Evolutionary conservation across 1,284 basidiomycete species (phyloP).

Genomic region (Leucoagaricus sp.): DNA sequence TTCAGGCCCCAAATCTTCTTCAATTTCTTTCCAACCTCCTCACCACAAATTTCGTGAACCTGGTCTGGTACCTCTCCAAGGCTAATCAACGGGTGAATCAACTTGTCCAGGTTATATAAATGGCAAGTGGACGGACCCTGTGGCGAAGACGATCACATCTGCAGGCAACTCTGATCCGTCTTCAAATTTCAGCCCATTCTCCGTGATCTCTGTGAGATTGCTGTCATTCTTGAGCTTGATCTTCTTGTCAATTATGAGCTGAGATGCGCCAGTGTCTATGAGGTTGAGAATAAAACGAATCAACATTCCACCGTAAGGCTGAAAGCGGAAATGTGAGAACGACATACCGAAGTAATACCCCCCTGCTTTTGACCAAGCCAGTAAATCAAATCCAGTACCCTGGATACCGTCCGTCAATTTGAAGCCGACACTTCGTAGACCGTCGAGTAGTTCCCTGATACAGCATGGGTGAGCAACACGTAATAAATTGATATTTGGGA

Average conservation of each 20-base stretch:
- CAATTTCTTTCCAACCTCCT: conserved; percentile 47
- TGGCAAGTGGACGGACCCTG: conserved; percentile 44
- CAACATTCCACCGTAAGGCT: not conserved
- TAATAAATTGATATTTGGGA: not conserved
- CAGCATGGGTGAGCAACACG: not conserved
- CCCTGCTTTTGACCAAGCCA: conserved; percentile 31
- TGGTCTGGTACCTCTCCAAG: conserved; percentile 41
- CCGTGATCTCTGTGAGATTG: conserved; percentile 52
- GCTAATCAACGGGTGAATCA: conserved; percentile 24
- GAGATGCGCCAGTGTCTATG: conserved; percentile 63
- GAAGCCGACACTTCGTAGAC: conserved; percentile 28
- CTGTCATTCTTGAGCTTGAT: conserved; percentile 75
- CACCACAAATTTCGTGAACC: conserved; percentile 31
- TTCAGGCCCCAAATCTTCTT: conserved; percentile 59
- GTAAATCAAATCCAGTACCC: conserved; percentile 23
- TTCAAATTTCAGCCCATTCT: conserved; percentile 60
- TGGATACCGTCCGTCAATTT: conserved; percentile 25
- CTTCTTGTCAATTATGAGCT: conserved; percentile 67
- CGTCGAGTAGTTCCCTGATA: conserved; percentile 24
- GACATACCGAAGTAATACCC: conserved; percentile 40
- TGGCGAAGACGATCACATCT: conserved; percentile 71
- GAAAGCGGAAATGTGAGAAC: not conserved
- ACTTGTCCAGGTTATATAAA: not conserved
- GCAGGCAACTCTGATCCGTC: conserved; percentile 65
- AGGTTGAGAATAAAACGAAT: not conserved